These are phyloP conservation scores for Fusarium poae DNA, from an alignment of 2,329 filamentous ascomycete genomes.

Conservation along the genomic window DNA sequence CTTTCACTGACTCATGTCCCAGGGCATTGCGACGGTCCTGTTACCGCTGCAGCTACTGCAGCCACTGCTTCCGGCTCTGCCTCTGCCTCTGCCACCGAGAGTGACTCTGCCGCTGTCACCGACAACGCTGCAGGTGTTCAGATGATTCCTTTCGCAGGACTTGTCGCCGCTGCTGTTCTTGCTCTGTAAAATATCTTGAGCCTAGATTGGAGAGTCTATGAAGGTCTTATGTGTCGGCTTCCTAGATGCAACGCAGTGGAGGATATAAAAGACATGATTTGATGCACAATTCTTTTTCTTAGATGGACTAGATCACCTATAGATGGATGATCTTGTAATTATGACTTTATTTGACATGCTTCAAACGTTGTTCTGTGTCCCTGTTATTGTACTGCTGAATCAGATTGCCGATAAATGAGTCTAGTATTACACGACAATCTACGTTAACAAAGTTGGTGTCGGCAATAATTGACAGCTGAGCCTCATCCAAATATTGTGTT, in stretches of 20 bases:
- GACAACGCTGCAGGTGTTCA: constrained; percentile 31
- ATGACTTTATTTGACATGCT: not conserved
- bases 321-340: constrained; percentile 20
- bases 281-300: constrained; percentile 5
- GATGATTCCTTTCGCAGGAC: constrained; percentile 42
- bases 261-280: constrained; percentile 36
- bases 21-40: constrained; percentile 47
- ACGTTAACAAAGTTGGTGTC: not conserved
- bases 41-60: constrained; percentile 14
- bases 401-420: not conserved
- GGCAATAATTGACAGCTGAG: not conserved
- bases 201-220: constrained; percentile 7
- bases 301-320: not conserved
- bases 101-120: constrained; percentile 22
- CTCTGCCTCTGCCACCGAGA: constrained; percentile 19
- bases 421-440: no score
- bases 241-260: constrained; percentile 34
- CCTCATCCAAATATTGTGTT: not conserved
- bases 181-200: constrained; percentile 33
- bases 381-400: accelerated
- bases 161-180: constrained; percentile 43
- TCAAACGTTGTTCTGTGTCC: not conserved
- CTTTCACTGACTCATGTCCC: not conserved
- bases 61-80: constrained; percentile 3
- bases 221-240: constrained; percentile 17